These are phyloP conservation scores for Ramaria sp. DNA, from an alignment of 768 basidiomycete species.

Conservation along the genomic window DNA sequence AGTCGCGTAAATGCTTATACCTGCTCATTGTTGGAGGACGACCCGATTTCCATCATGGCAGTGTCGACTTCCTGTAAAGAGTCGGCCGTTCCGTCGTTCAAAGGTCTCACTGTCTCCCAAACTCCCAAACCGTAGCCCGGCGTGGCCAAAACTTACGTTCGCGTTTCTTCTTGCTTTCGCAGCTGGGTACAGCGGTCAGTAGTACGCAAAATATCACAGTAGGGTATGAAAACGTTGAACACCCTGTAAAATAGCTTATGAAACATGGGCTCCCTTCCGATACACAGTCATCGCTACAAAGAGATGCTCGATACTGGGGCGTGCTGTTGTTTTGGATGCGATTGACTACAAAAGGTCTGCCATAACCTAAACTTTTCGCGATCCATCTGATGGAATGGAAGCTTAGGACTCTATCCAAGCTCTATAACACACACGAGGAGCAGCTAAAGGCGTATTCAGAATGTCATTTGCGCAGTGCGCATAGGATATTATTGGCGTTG, in stretches of 20 bases:
- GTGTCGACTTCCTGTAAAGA: conserved; percentile 1
- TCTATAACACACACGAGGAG: conserved; percentile 40
- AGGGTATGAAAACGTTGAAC: neutral
- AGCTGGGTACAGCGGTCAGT: neutral
- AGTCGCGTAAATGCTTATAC: neutral
- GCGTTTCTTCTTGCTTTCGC: neutral
- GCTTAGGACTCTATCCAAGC: conserved; percentile 37
- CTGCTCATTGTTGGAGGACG: neutral
- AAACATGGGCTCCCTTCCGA: conserved; percentile 61
- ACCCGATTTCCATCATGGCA: neutral
- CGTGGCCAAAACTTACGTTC: neutral
- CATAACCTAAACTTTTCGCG: neutral
- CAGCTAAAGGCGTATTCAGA: conserved; percentile 47
- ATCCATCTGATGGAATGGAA: neutral
- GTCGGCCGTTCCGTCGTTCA: neutral
- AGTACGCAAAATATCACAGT: neutral
- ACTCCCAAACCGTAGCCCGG: neutral
- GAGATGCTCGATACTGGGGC: conserved; percentile 59
- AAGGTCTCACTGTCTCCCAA: neutral
- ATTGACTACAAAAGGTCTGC: conserved; percentile 52
- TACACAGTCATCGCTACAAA: conserved; percentile 62
- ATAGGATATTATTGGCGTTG: conserved; percentile 69
- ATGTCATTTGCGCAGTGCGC: conserved; percentile 79
- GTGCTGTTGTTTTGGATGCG: conserved; percentile 49
- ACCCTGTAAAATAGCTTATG: conserved; percentile 35